Evolutionary conservation across 192 early-diverging fungal species (phyloP), one percentile per base, ranked within the genome.

Genomic region (Coemansia sp.): DNA sequence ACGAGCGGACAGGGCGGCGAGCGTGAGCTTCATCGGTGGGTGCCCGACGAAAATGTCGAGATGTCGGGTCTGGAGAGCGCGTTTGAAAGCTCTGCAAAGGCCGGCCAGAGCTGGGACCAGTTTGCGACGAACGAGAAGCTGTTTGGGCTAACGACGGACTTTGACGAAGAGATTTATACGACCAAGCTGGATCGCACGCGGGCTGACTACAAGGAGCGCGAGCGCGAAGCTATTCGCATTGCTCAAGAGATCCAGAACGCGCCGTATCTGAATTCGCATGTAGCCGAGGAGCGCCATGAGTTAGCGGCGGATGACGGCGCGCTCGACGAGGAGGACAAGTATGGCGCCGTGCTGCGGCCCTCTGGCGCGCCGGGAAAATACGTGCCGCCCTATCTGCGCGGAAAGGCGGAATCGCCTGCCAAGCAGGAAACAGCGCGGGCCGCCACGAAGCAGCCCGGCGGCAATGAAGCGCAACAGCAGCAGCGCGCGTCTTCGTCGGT

Each of bases 141-240:
- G 46, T 99, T 99, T 86, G 97, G 97, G 1, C 85, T 99, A 50
- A 92, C 83, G 6, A 95, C 95, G 4, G 94, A 99, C 72, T 99
- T 93, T 81, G 83, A 97, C 66, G 95, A 97, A 60, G 94, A 96
- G 54, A 73, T 99, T 3, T 99, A 99, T 72, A 99, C 97, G 1
- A 99, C 97, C 7, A 86, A 83, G 25, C 78, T 99, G 55, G 94
- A 99, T 68, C 82, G 90, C 57, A 83, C 86, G 4, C 87, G 85
- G 32, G 86, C 93, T 5, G 88, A 91, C 58, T 99, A 83, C 71
- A 93, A 91, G 67, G 84, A 87, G 61, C 88, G 89, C 20, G 97
- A 98, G 75, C 86, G 85, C 50, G 87, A 92, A 61, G 97, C 97
- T 8, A 85, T 85, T 11, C 83, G 92, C 19, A 78, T 97, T 36